Percentiles rank a stretch among this genome's conserved stretches.
Evolutionary conservation across 1,139 yeast species (phyloP).

Genomic region (Tardiomyces depauwii): DNA sequence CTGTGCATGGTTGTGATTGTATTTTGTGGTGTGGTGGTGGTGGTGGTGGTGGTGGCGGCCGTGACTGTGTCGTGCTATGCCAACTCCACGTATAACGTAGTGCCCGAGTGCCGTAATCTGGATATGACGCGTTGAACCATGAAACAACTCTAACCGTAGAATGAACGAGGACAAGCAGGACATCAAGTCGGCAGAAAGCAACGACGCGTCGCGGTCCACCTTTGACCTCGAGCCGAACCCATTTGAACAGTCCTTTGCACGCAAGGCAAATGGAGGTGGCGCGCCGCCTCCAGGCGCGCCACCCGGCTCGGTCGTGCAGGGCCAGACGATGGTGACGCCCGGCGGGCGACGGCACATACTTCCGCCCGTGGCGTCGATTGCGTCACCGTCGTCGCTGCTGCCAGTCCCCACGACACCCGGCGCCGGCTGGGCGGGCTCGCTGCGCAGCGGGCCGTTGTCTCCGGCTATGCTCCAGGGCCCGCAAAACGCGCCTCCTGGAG

Average conservation of each 20-base stretch:
- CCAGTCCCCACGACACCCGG: constrained; percentile 12
- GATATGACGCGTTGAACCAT: no score
- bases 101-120: no score
- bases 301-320: constrained; percentile 2
- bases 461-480: constrained; percentile 26
- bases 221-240: constrained; percentile 74
- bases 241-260: constrained; percentile 86
- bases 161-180: neutral
- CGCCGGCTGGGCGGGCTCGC: constrained; percentile 16
- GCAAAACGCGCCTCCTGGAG: constrained; percentile 7
- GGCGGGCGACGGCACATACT: constrained; percentile 22
- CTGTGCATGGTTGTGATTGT: no score
- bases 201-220: neutral
- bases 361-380: constrained; percentile 26
- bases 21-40: no score
- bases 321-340: constrained; percentile 16
- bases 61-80: no score
- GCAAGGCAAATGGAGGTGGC: constrained; percentile 8
- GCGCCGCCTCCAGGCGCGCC: constrained; percentile 6
- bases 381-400: constrained; percentile 24
- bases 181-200: neutral
- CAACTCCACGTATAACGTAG: no score
- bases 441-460: constrained; percentile 23
- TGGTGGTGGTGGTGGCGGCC: no score
- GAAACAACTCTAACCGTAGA: neutral